Conservation (phyloP, 163 green algal species). For the Chlamydomonas reinhardtii region DNA sequence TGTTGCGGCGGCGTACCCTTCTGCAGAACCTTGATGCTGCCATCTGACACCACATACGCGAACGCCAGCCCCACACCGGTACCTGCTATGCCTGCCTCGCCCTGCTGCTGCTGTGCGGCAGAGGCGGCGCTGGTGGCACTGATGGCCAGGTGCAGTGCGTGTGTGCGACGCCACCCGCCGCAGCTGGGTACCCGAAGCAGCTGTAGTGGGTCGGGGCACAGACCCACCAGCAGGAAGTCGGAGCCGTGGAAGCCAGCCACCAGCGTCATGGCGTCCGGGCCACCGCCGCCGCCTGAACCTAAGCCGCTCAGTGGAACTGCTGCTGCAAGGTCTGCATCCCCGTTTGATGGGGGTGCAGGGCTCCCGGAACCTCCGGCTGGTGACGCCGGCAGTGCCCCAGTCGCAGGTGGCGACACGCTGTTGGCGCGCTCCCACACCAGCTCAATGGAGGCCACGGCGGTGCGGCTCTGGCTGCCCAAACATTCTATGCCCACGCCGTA, state of each 20-base stretch:
- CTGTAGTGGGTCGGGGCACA: not conserved
- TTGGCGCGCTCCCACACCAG: not conserved
- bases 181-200: conserved; percentile 12
- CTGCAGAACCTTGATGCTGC: not conserved
- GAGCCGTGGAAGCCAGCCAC: conserved; percentile 17
- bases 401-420: not conserved
- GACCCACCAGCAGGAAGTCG: conserved; percentile 2
- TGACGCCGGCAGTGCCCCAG: not conserved
- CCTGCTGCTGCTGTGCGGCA: not conserved
- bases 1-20: too few species aligned
- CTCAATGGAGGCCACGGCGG: conserved; percentile 34
- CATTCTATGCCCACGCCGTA: conserved; percentile 8
- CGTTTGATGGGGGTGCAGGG: too few species aligned
- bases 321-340: too few species aligned
- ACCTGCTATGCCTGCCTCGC: not conserved
- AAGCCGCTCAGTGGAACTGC: too few species aligned
- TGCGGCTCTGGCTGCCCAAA: conserved; percentile 15
- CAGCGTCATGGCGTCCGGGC: not conserved
- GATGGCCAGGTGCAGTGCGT: conserved; percentile 1
- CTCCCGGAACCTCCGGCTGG: not conserved
- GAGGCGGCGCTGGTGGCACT: too few species aligned
- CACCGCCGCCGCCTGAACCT: too few species aligned
- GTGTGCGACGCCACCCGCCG: conserved; percentile 30
- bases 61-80: not conserved
- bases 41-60: not conserved